These are phyloP conservation scores for Ettlia oleoabundans DNA, from an alignment of 139 green algal species.

Conservation along the genomic window DNA sequence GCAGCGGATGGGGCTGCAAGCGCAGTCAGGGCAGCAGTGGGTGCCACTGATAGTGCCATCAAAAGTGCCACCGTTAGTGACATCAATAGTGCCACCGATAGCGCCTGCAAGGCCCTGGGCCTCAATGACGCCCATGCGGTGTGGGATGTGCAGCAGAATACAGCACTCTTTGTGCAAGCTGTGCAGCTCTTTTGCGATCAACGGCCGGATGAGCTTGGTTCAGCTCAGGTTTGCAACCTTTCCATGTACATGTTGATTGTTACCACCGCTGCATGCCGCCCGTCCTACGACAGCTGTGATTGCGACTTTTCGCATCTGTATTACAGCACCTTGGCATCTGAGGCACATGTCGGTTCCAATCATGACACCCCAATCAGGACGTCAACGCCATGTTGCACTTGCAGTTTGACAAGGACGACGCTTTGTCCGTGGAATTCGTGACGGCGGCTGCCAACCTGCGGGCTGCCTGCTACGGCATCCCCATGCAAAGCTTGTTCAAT, in stretches of 20 bases:
- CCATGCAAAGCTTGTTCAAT: conserved; percentile 82
- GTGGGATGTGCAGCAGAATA: conserved; percentile 60
- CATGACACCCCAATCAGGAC: too few relatives aligned
- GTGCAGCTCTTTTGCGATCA: conserved; percentile 62
- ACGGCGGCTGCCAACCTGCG: conserved; percentile 91
- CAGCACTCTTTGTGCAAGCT: conserved; percentile 78
- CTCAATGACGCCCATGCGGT: conserved; percentile 65
- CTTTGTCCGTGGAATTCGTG: conserved; percentile 94
- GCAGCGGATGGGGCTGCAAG: too few relatives aligned
- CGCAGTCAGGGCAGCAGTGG: too few relatives aligned
- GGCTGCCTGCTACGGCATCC: conserved; percentile 82
- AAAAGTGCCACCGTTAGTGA: too few relatives aligned
- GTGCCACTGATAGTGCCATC: not conserved
- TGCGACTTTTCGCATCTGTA: too few relatives aligned
- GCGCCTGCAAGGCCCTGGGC: conserved; percentile 59
- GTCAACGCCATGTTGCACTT: too few relatives aligned
- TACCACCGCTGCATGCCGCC: too few relatives aligned
- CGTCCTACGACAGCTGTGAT: too few relatives aligned
- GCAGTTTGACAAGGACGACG: conserved; percentile 92
- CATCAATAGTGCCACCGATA: too few relatives aligned
- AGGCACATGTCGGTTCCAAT: too few relatives aligned
- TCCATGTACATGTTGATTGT: too few relatives aligned
- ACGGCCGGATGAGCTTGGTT: conserved; percentile 63
- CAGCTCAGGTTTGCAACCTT: conserved; percentile 43
- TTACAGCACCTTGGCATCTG: too few relatives aligned